Evolutionary conservation across 208 protist species (phyloP).

Genomic region (Angomonas deanei): DNA sequence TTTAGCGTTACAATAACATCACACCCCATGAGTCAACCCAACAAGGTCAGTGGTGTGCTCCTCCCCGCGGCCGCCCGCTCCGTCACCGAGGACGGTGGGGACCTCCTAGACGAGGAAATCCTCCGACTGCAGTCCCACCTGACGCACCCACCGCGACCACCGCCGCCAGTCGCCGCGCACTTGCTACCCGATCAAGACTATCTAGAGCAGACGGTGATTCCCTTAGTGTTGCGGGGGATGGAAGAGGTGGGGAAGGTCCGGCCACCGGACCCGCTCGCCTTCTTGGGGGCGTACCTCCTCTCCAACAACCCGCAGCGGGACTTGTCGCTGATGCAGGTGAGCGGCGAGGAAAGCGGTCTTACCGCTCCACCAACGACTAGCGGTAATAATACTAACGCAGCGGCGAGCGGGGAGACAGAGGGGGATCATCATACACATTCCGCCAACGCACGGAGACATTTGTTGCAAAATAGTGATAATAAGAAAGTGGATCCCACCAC

Average conservation of each 20-base stretch:
- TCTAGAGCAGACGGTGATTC: slow-evolving; percentile 71
- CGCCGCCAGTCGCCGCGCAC: slow-evolving; percentile 42
- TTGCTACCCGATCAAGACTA: slow-evolving; percentile 69
- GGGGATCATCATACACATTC: too few species aligned
- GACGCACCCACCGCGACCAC: neutral
- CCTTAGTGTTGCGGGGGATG: slow-evolving; percentile 70
- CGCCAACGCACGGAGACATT: neutral
- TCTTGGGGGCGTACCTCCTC: slow-evolving; percentile 76
- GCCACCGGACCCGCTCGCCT: slow-evolving; percentile 73
- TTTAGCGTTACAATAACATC: slow-evolving; percentile 7
- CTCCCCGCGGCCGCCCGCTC: neutral
- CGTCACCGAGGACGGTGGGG: neutral
- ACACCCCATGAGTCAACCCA: too few species aligned
- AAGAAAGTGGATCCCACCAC: neutral
- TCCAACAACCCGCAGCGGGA: slow-evolving; percentile 77
- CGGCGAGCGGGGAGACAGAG: neutral
- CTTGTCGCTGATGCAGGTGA: slow-evolving; percentile 12
- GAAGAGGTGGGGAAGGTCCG: slow-evolving; percentile 60
- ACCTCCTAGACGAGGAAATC: slow-evolving; percentile 9
- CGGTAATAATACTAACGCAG: neutral
- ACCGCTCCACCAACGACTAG: neutral
- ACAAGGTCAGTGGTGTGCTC: neutral
- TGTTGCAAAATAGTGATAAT: neutral
- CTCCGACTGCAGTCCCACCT: neutral
- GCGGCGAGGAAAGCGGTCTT: slow-evolving; percentile 5